These are phyloP conservation scores for Simplicillium sp. DNA, from an alignment of 2,329 filamentous ascomycete genomes.

Conservation along the genomic window DNA sequence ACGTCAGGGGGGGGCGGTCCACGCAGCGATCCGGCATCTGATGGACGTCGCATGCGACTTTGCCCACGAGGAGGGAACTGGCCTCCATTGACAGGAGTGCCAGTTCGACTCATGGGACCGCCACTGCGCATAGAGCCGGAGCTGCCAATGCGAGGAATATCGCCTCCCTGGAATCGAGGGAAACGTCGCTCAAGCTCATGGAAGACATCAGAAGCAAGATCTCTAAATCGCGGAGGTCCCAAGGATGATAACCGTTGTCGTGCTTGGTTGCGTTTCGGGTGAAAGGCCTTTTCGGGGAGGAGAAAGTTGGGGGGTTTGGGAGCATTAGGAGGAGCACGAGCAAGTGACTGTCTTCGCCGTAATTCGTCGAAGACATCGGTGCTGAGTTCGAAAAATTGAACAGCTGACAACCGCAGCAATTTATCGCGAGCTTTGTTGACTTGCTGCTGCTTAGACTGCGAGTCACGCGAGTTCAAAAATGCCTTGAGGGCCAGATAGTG, in stretches of 20 bases:
- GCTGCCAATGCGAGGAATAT: conserved; percentile 61
- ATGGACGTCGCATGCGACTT: conserved; percentile 46
- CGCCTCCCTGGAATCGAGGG: conserved; percentile 64
- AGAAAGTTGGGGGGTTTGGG: conserved; percentile 58
- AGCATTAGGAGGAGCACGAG: conserved; percentile 42
- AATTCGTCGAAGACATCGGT: conserved; percentile 97
- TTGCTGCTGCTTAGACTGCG: conserved; percentile 62
- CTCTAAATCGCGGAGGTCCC: conserved; percentile 76
- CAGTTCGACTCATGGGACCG: conserved; percentile 48
- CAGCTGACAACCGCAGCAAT: conserved; percentile 75
- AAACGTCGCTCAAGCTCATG: conserved; percentile 88
- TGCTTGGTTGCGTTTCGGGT: conserved; percentile 97
- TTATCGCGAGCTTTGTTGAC: conserved; percentile 86
- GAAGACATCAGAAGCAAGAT: conserved; percentile 91
- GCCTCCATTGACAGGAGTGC: conserved; percentile 52
- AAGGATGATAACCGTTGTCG: conserved; percentile 88
- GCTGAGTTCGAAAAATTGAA: conserved; percentile 95
- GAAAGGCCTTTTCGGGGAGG: conserved; percentile 78
- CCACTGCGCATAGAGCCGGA: conserved; percentile 50
- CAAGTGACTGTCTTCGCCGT: conserved; percentile 68
- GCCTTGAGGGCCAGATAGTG: conserved; percentile 74
- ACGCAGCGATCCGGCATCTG: conserved; percentile 53
- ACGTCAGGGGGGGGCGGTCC: conserved; percentile 32
- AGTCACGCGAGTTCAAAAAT: conserved; percentile 70
- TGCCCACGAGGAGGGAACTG: conserved; percentile 40